Conservation (phyloP, 148 eudicot species). For the Mesembryanthemum crystallinum region DNA sequence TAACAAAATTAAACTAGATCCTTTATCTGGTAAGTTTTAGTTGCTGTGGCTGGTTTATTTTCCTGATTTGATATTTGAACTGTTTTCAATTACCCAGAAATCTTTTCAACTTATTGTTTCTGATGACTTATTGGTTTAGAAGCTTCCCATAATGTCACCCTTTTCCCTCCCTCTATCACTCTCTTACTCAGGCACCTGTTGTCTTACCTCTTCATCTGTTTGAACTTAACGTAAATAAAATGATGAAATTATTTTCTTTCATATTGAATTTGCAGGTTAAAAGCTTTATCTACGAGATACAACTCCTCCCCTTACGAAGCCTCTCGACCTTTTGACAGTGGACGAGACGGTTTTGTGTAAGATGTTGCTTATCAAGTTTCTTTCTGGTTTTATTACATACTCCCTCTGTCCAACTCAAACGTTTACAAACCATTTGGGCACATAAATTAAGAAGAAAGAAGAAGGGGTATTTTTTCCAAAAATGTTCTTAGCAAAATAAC, state of each 20-base stretch:
- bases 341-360: conserved; percentile 97
- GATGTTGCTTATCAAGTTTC: conserved; percentile 27
- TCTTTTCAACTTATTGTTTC: background rate
- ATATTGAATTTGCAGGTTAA: conserved; percentile 47
- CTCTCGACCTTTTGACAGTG: conserved; percentile 89
- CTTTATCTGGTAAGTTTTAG: background rate
- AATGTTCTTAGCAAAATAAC: too few species aligned
- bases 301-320: conserved; percentile 72
- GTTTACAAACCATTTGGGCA: too few species aligned
- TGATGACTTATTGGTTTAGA: background rate
- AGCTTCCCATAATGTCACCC: background rate
- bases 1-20: background rate
- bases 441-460: too few species aligned
- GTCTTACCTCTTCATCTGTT: background rate
- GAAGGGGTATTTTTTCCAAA: too few species aligned
- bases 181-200: background rate
- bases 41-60: background rate
- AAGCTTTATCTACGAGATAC: conserved; percentile 84
- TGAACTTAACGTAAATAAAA: background rate
- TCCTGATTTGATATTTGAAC: background rate
- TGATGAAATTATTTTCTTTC: background rate
- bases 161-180: background rate
- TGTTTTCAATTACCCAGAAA: background rate
- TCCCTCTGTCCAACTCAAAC: too few species aligned
- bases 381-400: conserved; percentile 10